Evolutionary conservation across 2,329 filamentous ascomycete species (phyloP).

Genomic region (Colletotrichum truncatum): DNA sequence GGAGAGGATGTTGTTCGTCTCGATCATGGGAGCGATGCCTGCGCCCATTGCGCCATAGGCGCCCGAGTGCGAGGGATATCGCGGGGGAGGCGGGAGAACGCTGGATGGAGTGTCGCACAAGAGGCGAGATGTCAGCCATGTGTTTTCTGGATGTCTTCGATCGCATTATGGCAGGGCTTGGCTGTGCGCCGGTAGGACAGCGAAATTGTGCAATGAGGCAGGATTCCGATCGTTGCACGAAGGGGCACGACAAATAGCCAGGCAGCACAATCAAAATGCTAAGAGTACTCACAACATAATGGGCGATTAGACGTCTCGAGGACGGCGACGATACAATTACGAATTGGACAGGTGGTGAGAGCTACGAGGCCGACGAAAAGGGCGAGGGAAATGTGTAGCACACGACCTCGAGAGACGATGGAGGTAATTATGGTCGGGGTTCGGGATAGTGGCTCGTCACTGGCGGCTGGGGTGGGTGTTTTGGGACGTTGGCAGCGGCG

Average conservation of each 20-base stretch:
- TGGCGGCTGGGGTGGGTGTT: constrained; percentile 6
- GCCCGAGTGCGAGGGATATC: constrained; percentile 79
- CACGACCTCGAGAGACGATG: not conserved
- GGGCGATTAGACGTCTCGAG: constrained; percentile 2
- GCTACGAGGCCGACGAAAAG: not conserved
- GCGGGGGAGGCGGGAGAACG: constrained; percentile 85
- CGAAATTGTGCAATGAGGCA: not conserved
- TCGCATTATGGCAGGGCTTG: not conserved
- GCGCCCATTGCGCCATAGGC: constrained; percentile 78
- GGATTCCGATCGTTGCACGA: not conserved
- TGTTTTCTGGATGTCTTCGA: not conserved
- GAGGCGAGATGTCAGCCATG: constrained; percentile 2
- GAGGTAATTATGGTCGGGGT: constrained; percentile 7
- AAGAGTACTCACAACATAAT: constrained; percentile 29
- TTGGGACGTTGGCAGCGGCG: not conserved
- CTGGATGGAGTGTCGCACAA: constrained; percentile 50
- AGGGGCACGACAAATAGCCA: not conserved
- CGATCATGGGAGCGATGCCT: constrained; percentile 79
- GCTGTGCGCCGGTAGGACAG: not conserved
- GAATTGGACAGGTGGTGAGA: not conserved
- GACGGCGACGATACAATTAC: not conserved
- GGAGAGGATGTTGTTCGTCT: constrained; percentile 90
- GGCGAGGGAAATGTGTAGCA: not conserved
- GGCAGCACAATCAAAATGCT: no score
- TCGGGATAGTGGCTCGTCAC: constrained; percentile 12